phyloP scores from a whole-genome alignment of 148 eudicot species.

The Chenopodium suecicum region DNA sequence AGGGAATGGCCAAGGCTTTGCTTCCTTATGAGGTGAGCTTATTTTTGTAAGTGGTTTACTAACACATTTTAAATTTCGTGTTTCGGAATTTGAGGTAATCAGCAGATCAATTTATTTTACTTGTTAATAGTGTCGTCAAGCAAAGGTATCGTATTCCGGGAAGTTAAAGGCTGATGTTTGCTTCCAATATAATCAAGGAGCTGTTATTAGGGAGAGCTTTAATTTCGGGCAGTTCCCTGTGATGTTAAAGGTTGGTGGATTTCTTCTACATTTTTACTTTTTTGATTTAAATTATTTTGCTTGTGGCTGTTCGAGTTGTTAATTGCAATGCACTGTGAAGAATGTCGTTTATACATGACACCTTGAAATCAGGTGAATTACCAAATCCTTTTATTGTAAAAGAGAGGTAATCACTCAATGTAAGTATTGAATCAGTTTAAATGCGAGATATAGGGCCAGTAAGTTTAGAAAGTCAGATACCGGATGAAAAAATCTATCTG shows the following conservation, averaged over 20 bases:
- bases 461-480: background rate
- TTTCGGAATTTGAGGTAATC: background rate
- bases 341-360: background rate
- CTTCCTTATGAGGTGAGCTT: constrained; percentile 66
- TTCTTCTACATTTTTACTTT: background rate
- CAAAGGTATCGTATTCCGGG: constrained; percentile 69
- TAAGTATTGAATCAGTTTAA: background rate
- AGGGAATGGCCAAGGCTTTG: constrained; percentile 29
- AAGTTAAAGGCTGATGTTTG: constrained; percentile 52
- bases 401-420: background rate
- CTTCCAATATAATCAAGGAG: constrained; percentile 61
- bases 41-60: background rate
- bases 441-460: background rate
- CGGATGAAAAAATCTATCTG: background rate
- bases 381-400: background rate
- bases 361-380: background rate
- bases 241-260: constrained; percentile 70
- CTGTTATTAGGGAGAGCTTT: constrained; percentile 43
- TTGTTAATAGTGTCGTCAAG: constrained; percentile 83
- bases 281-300: background rate
- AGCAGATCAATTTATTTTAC: background rate
- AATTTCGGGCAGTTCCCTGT: constrained; percentile 76
- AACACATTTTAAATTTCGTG: background rate
- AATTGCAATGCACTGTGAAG: background rate
- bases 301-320: background rate